Conservation (phyloP, 2,329 filamentous ascomycete species). For the Esteya vermicola region DNA sequence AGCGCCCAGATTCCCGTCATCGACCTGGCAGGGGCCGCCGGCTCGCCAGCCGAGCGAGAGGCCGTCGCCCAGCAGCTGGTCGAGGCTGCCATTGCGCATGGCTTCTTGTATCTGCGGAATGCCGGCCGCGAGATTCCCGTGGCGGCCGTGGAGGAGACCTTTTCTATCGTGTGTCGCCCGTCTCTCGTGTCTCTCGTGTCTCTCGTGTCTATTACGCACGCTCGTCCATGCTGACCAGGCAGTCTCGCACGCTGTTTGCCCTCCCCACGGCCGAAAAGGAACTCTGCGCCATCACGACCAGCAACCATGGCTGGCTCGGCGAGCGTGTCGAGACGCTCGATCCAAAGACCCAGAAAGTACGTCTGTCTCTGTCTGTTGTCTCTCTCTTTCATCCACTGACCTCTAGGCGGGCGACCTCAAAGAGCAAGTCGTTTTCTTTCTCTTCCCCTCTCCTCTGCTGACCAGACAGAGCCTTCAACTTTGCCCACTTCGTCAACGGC, state of each 20-base stretch:
- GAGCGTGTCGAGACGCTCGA: slow-evolving; percentile 86
- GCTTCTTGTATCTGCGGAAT: slow-evolving; percentile 82
- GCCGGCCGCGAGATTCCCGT: slow-evolving; percentile 53
- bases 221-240: neutral
- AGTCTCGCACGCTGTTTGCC: slow-evolving; percentile 62
- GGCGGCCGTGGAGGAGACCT: slow-evolving; percentile 54
- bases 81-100: slow-evolving; percentile 65
- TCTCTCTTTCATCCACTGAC: neutral
- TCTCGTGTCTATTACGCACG: neutral
- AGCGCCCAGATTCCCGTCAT: slow-evolving; percentile 59
- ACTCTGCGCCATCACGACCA: slow-evolving; percentile 56
- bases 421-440: slow-evolving; percentile 43
- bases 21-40: slow-evolving; percentile 47
- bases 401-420: slow-evolving; percentile 68
- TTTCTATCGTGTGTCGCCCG: slow-evolving; percentile 53
- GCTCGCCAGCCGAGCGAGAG: slow-evolving; percentile 8
- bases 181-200: slow-evolving; percentile 44
- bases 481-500: slow-evolving; percentile 58
- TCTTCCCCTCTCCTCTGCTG: neutral
- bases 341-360: slow-evolving; percentile 62
- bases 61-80: slow-evolving; percentile 55
- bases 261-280: slow-evolving; percentile 59
- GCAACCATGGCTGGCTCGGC: slow-evolving; percentile 80
- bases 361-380: slow-evolving; percentile 14
- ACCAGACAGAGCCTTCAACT: slow-evolving; percentile 66